phyloP scores from a whole-genome alignment of 2,329 filamentous ascomycete genomes.

The Alternaria burnsii region DNA sequence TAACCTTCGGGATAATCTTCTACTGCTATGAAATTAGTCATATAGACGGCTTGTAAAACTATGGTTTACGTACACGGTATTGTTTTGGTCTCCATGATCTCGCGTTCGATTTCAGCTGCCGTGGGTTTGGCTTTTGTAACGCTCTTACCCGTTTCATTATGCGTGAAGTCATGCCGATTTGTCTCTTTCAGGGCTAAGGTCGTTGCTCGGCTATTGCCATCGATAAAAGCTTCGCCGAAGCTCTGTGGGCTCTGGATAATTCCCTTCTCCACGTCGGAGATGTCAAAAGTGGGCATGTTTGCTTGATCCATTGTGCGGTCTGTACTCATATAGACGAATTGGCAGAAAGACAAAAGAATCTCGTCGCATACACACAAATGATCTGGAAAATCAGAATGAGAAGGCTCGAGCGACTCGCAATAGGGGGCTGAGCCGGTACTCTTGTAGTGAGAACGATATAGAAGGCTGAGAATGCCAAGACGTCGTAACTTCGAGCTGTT shows the following conservation, averaged over 20 bases:
- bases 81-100: slow-evolving; percentile 22
- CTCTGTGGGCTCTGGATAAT: neutral
- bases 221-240: neutral
- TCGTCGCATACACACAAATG: neutral
- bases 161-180: neutral
- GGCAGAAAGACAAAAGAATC: neutral
- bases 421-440: neutral
- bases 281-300: neutral
- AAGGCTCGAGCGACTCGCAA: neutral
- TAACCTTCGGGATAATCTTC: slow-evolving; percentile 37
- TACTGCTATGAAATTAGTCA: neutral
- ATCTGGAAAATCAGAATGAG: neutral
- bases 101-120: neutral
- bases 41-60: neutral
- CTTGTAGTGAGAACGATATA: neutral
- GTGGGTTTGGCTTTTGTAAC: neutral
- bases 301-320: neutral
- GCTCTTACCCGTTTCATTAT: neutral
- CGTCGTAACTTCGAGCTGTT: neutral
- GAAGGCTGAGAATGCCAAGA: neutral
- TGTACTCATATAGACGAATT: neutral
- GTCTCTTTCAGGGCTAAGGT: neutral
- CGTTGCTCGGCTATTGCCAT: neutral
- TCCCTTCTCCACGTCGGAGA: neutral
- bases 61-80: slow-evolving; percentile 11